Evolutionary conservation across 345 rosid species (phyloP).

Genomic region (Raphanus sativus): DNA sequence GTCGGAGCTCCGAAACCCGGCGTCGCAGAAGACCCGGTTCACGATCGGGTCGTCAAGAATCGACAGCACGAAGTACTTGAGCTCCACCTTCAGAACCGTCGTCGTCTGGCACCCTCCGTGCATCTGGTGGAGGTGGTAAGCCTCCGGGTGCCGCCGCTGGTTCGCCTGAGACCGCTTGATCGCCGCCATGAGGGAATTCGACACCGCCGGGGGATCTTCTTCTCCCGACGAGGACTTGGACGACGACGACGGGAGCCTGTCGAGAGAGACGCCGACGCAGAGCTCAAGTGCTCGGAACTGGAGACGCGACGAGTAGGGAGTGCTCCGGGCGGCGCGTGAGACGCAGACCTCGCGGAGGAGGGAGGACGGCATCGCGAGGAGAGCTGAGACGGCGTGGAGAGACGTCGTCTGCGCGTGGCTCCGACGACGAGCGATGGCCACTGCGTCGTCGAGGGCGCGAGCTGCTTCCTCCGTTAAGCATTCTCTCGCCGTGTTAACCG

Average conservation of each 20-base stretch:
- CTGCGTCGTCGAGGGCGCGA: conserved; percentile 64
- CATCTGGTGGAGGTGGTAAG: conserved; percentile 64
- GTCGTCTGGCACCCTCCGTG: conserved; percentile 36
- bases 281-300: conserved; percentile 68
- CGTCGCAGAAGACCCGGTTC: conserved; percentile 59
- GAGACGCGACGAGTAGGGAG: conserved; percentile 46
- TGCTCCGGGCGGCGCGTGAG: conserved; percentile 45
- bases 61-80: conserved; percentile 52
- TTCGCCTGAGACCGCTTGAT: conserved; percentile 86
- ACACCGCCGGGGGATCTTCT: conserved; percentile 60
- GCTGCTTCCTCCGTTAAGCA: conserved; percentile 67
- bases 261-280: conserved; percentile 61
- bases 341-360: conserved; percentile 59
- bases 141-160: conserved; percentile 83
- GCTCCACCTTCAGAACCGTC: conserved; percentile 55
- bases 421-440: conserved; percentile 62
- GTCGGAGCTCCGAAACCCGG: conserved; percentile 65
- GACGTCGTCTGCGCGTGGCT: conserved; percentile 71
- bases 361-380: conserved; percentile 52
- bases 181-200: conserved; percentile 90
- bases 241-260: conserved; percentile 50
- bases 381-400: conserved; percentile 65
- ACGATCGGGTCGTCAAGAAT: conserved; percentile 74
- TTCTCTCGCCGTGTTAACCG: conserved; percentile 59
- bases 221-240: conserved; percentile 25